These are phyloP conservation scores for Trichoderma arundinaceum DNA, from an alignment of 2,329 filamentous ascomycete genomes.

Conservation along the genomic window DNA sequence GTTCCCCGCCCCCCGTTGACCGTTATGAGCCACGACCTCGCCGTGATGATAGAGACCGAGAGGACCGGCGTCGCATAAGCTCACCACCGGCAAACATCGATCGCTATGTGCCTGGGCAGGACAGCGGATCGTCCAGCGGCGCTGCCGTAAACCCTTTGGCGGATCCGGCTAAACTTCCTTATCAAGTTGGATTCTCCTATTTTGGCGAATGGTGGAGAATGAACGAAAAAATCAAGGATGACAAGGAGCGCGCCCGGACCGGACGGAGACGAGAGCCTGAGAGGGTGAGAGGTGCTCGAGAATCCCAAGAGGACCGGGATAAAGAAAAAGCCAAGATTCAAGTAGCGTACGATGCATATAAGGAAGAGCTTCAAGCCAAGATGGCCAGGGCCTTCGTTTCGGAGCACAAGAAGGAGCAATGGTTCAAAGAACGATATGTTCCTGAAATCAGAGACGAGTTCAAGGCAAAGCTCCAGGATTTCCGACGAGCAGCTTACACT, in stretches of 20 bases:
- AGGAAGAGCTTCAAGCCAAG: slow-evolving; percentile 71
- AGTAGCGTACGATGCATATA: slow-evolving; percentile 68
- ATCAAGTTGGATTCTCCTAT: slow-evolving; percentile 84
- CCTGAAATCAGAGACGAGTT: slow-evolving; percentile 79
- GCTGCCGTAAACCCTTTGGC: slow-evolving; percentile 67
- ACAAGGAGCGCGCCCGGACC: slow-evolving; percentile 72
- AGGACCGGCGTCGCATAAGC: slow-evolving; percentile 66
- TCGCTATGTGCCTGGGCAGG: slow-evolving; percentile 80
- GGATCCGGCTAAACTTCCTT: slow-evolving; percentile 74
- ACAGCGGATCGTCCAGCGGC: slow-evolving; percentile 53
- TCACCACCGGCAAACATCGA: slow-evolving; percentile 76
- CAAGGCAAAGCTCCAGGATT: slow-evolving; percentile 76
- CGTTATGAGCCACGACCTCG: slow-evolving; percentile 75
- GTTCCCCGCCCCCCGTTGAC: slow-evolving; percentile 74
- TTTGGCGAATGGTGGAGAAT: slow-evolving; percentile 87
- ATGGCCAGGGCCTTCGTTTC: slow-evolving; percentile 91
- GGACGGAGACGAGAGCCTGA: slow-evolving; percentile 72
- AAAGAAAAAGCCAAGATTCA: slow-evolving; percentile 82
- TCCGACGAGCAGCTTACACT: slow-evolving; percentile 76
- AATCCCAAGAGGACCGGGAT: slow-evolving; percentile 74
- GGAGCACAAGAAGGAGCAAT: slow-evolving; percentile 93
- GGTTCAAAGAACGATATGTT: slow-evolving; percentile 96
- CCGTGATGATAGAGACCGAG: slow-evolving; percentile 69
- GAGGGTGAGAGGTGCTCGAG: slow-evolving; percentile 66
- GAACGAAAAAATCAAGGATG: slow-evolving; percentile 82